phyloP scores from a whole-genome alignment of 257 asterid genomes.

The Knoxia roxburghii region DNA sequence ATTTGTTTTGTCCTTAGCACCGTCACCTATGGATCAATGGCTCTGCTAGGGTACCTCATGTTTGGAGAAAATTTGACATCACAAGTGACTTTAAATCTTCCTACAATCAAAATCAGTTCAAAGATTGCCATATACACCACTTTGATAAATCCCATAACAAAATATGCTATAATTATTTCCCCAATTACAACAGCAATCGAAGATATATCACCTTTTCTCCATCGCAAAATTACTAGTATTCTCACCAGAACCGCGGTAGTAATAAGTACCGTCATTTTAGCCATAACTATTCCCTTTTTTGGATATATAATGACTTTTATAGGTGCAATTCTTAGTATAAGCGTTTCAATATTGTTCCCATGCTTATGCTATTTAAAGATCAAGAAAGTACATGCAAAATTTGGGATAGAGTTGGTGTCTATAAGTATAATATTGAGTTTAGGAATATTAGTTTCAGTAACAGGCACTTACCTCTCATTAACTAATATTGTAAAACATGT shows the following conservation, averaged over 20 bases:
- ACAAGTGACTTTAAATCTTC: constrained; percentile 47
- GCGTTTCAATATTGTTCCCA: constrained; percentile 39
- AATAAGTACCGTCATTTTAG: constrained; percentile 16
- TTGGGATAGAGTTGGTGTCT: constrained; percentile 25
- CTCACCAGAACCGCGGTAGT: constrained; percentile 20
- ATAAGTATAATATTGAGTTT: constrained; percentile 23
- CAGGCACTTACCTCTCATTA: constrained; percentile 38
- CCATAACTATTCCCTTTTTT: constrained; percentile 21
- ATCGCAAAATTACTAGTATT: constrained; percentile 4
- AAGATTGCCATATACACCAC: constrained; percentile 49
- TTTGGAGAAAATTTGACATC: constrained; percentile 36
- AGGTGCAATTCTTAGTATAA: constrained; percentile 36
- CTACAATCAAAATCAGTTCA: constrained; percentile 24
- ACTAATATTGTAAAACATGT: constrained; percentile 23
- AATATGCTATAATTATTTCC: constrained; percentile 28
- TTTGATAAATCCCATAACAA: constrained; percentile 38
- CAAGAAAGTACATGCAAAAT: constrained; percentile 14
- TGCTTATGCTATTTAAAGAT: constrained; percentile 50
- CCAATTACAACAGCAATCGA: constrained; percentile 25
- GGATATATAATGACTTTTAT: constrained; percentile 47
- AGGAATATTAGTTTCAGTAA: constrained; percentile 26
- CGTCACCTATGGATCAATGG: constrained; percentile 43
- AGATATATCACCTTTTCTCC: background rate
- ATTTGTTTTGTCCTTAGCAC: constrained; percentile 40
- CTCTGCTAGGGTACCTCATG: constrained; percentile 45